Conservation (phyloP, 495 filamentous ascomycete species). For the Talaromyces trachyspermus region DNA sequence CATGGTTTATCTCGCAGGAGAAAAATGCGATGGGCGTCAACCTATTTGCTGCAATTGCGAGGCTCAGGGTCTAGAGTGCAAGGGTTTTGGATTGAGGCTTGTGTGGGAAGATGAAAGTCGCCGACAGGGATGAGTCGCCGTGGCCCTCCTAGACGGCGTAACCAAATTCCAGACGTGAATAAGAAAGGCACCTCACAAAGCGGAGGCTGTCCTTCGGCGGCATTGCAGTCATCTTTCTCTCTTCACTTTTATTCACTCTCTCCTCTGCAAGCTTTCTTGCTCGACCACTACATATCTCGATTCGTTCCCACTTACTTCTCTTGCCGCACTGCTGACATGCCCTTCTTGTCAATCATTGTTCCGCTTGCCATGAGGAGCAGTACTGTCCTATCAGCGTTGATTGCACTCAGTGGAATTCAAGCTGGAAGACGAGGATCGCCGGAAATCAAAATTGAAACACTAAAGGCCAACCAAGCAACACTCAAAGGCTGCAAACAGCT, state of each 20-base stretch:
- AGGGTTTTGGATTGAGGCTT: neutral
- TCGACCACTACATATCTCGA: slow-evolving; percentile 7
- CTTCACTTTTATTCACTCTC: neutral
- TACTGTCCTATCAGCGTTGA: neutral
- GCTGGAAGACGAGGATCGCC: neutral
- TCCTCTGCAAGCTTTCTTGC: slow-evolving; percentile 1
- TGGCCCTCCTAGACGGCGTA: slow-evolving; percentile 2
- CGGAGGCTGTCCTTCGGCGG: neutral
- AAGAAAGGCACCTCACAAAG: neutral
- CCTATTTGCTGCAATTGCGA: slow-evolving; percentile 3
- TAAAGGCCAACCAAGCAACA: slow-evolving; percentile 12
- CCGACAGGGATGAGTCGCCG: slow-evolving; percentile 7
- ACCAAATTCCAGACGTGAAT: too few relatives aligned
- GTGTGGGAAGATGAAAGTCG: slow-evolving; percentile 9
- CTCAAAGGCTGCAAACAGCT: slow-evolving; percentile 9
- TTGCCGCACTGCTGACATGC: neutral
- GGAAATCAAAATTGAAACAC: neutral
- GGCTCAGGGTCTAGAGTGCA: slow-evolving; percentile 1
- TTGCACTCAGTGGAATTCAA: slow-evolving; percentile 9
- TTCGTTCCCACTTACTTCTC: slow-evolving; percentile 10
- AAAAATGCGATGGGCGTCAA: slow-evolving; percentile 3
- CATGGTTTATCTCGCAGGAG: neutral
- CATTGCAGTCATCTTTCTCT: neutral
- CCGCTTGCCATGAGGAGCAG: slow-evolving; percentile 3
- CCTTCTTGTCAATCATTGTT: slow-evolving; percentile 8